Percentiles rank a stretch among this genome's conserved stretches.
Conservation (phyloP, 768 basidiomycete species). For the Coprinopsis cinerea region DNA sequence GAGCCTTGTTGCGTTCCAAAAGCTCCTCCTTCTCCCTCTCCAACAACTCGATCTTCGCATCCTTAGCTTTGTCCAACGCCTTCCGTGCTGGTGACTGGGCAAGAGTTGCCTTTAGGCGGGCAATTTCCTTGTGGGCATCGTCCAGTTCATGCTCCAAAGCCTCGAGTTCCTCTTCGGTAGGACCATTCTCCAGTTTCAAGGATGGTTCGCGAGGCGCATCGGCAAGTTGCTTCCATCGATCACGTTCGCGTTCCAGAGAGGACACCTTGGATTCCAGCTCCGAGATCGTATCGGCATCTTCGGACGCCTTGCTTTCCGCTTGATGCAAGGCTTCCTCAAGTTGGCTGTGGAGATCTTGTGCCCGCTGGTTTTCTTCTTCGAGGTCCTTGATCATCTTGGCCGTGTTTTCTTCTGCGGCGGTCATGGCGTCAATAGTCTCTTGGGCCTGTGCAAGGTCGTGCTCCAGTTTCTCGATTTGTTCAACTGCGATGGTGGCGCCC, state of each 20-base stretch:
- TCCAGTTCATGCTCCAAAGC: slow-evolving; percentile 73
- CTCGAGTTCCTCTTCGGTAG: slow-evolving; percentile 52
- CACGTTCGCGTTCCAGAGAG: slow-evolving; percentile 52
- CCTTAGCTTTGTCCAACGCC: slow-evolving; percentile 73
- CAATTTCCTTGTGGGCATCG: slow-evolving; percentile 70
- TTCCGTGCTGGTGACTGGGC: slow-evolving; percentile 70
- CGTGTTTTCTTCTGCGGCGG: slow-evolving; percentile 40
- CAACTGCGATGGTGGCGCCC: slow-evolving; percentile 44
- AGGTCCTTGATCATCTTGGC: slow-evolving; percentile 45
- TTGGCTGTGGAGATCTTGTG: slow-evolving; percentile 53
- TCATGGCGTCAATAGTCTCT: slow-evolving; percentile 38
- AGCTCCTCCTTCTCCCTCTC: slow-evolving; percentile 75
- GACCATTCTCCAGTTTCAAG: slow-evolving; percentile 20
- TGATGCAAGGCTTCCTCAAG: slow-evolving; percentile 74
- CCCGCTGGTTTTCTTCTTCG: slow-evolving; percentile 45
- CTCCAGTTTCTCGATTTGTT: slow-evolving; percentile 52
- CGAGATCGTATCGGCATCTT: slow-evolving; percentile 50
- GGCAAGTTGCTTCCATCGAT: slow-evolving; percentile 23
- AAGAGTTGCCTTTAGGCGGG: slow-evolving; percentile 57
- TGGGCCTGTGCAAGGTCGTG: slow-evolving; percentile 42
- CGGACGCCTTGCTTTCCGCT: slow-evolving; percentile 62
- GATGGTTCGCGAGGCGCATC: slow-evolving; percentile 21
- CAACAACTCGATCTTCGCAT: slow-evolving; percentile 67
- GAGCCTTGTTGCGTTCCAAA: slow-evolving; percentile 57
- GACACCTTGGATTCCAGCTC: slow-evolving; percentile 46